Evolutionary conservation across 2,329 filamentous ascomycete species (phyloP).

Genomic region (Phaeoacremonium minimum): DNA sequence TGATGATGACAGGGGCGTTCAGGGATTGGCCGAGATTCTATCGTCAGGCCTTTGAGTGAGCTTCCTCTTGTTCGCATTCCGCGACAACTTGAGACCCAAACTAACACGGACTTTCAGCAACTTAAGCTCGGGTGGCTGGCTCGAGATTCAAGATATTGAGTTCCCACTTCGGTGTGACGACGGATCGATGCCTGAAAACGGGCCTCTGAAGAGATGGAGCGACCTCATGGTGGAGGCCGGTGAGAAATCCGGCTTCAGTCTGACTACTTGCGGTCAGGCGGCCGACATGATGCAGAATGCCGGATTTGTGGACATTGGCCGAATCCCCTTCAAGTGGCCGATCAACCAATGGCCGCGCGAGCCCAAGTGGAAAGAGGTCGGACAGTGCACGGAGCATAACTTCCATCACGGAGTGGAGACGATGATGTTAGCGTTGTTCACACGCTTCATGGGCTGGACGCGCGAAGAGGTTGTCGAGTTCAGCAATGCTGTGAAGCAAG

Average conservation of each 20-base stretch:
- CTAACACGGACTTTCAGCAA: constrained; percentile 9
- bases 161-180: constrained; percentile 24
- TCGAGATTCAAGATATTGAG: constrained; percentile 22
- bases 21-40: constrained; percentile 18
- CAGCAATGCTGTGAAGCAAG: constrained; percentile 14
- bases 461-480: constrained; percentile 15
- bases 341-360: constrained; percentile 17
- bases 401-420: constrained; percentile 11
- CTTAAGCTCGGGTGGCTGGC: constrained; percentile 15
- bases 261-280: constrained; percentile 19
- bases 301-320: constrained; percentile 9
- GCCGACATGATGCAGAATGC: constrained; percentile 17
- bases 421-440: constrained; percentile 16
- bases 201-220: constrained; percentile 19
- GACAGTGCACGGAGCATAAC: constrained; percentile 7
- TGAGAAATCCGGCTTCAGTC: constrained; percentile 16
- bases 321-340: constrained; percentile 12
- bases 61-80: not conserved
- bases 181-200: constrained; percentile 15
- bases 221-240: constrained; percentile 23
- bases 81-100: not conserved
- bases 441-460: constrained; percentile 14
- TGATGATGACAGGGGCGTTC: constrained; percentile 22
- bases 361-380: constrained; percentile 13
- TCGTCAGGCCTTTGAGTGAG: constrained; percentile 16